Conservation (phyloP, 345 rosid species). For the Eucalyptus erythrocorys region DNA sequence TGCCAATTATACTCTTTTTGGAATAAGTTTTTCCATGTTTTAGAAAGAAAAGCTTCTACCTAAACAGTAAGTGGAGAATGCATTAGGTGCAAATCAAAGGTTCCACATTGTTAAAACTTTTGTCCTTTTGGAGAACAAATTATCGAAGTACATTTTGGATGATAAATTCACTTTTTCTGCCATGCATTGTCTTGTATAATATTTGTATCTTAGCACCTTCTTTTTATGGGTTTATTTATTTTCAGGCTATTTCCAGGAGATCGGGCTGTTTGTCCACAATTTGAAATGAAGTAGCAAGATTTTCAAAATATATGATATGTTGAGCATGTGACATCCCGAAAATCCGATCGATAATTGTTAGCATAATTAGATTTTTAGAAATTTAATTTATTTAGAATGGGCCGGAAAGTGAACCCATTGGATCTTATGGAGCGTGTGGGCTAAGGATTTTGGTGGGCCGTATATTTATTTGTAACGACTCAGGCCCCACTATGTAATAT, state of each 20-base stretch:
- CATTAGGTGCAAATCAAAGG: background rate
- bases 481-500: too few relatives aligned
- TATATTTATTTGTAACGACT: too few relatives aligned
- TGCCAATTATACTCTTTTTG: background rate
- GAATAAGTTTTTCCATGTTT: background rate
- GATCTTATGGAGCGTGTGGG: too few relatives aligned
- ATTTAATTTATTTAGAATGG: too few relatives aligned
- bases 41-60: background rate
- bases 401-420: too few relatives aligned
- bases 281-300: constrained; percentile 29
- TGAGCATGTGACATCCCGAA: too few relatives aligned
- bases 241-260: constrained; percentile 9
- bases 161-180: background rate
- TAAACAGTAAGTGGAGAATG: background rate
- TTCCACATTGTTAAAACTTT: background rate
- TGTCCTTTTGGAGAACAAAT: background rate
- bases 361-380: too few relatives aligned
- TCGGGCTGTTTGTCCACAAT: constrained; percentile 7
- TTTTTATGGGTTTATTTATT: background rate
- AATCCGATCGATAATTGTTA: too few relatives aligned
- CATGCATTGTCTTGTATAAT: background rate
- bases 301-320: constrained; percentile 56
- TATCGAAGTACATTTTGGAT: background rate
- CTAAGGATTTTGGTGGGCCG: too few relatives aligned
- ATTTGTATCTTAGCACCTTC: background rate